Conservation (phyloP, 2,329 filamentous ascomycete genomes). For the Penicillium italicum region DNA sequence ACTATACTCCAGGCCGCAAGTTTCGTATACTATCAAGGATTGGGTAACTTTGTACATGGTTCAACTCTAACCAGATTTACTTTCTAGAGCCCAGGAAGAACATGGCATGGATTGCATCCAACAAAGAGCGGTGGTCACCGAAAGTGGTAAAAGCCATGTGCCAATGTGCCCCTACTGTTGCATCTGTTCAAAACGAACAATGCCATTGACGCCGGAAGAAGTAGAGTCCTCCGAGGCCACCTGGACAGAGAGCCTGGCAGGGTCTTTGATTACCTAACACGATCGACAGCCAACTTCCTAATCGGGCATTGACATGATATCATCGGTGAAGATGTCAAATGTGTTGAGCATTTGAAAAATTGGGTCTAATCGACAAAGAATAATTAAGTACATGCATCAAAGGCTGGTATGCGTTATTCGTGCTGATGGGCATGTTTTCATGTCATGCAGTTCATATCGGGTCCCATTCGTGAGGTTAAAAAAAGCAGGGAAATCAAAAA, state of each 20-base stretch:
- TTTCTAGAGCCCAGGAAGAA: not conserved
- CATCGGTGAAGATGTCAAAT: not conserved
- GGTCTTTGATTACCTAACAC: not conserved
- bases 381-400: slow-evolving; percentile 4
- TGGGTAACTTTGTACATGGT: not conserved
- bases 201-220: not conserved
- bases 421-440: slow-evolving; percentile 12
- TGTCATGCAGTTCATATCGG: not conserved
- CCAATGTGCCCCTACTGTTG: not conserved
- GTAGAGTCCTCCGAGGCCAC: not conserved
- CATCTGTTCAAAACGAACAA: slow-evolving; percentile 1
- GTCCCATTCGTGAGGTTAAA: slow-evolving; percentile 4
- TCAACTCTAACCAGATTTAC: not conserved
- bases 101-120: too few species aligned
- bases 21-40: not conserved
- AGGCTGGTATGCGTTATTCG: slow-evolving; percentile 7
- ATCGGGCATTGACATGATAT: slow-evolving; percentile 5
- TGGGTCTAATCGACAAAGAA: not conserved
- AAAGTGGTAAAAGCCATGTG: not conserved
- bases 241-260: too few species aligned
- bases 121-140: not conserved
- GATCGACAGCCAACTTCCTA: slow-evolving; percentile 1
- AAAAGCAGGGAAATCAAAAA: not conserved
- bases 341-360: not conserved
- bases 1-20: not conserved